Base-by-base conservation (phyloP, 805 yeast genomes). In the Metschnikowia lunata region DNA sequence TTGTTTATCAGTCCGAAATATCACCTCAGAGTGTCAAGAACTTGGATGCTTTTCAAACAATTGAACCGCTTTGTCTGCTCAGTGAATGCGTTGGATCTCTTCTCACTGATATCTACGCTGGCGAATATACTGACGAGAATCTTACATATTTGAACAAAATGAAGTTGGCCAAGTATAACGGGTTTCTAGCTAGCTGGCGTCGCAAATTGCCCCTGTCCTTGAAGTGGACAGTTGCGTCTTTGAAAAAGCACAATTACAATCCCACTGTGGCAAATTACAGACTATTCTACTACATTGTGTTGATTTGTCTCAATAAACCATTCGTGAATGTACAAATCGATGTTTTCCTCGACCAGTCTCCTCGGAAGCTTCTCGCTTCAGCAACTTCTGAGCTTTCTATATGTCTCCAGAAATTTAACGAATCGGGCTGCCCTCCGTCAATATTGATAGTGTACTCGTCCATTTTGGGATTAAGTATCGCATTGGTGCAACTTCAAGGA, bases 41-140 rank as follows among this genome's bases (percentile, higher is more conserved):
- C 34, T 37, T 54, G 23, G 57, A 54, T 26, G 51, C 56, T 2
- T 49, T 50, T 7, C 41, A 45, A 12, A 48, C 55, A 7, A 43
- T 54, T 4, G 49, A 41, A 37, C 57, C 50, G 1, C 42, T 52
- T 6, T 54, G 57, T 34, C 39, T 47, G 13, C 46, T 54, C n/a
- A 46, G 52, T 11, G 57, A 54, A 35, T 48, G 51, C 26, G 39
- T 50, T 13, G 56, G 56, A 30, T 46, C 54, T 7, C 40, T 53
- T 18, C 50, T 54, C 14, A 46, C 50, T 6, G 57, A 50, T 12
- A 52, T 52, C 10, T 48, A 46, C 34, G 42, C 56, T 1, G 43
- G 48, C 2, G 56, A 46, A 28, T 36, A 46, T 10, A 39, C 46
- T 2, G 51, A 43, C 26, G 57, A 52, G 39, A 37, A 39, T 10